Conservation (phyloP, 345 rosid genomes). For the Gossypium longicalyx region DNA sequence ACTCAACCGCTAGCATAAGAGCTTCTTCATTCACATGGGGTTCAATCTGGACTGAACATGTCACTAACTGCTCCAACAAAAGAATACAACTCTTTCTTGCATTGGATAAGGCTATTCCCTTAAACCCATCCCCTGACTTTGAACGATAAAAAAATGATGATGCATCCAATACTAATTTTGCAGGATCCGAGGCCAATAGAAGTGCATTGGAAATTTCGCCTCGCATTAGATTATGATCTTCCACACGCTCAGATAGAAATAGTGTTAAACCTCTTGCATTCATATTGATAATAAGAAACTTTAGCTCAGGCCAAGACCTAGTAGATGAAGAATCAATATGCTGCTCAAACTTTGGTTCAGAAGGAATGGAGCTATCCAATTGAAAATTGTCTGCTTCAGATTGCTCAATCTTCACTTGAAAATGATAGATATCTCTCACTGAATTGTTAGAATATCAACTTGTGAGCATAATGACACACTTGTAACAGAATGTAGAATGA, state of each 20-base stretch:
- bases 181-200: conserved; percentile 26
- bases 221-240: conserved; percentile 17
- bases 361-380: neutral
- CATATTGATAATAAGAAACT: neutral
- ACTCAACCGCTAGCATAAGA: conserved; percentile 18
- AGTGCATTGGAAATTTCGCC: conserved; percentile 14
- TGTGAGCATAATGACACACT: conserved; percentile 7
- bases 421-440: neutral
- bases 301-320: neutral
- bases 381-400: conserved; percentile 1
- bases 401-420: conserved; percentile 6
- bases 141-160: conserved; percentile 17
- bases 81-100: conserved; percentile 13
- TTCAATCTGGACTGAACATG: conserved; percentile 11
- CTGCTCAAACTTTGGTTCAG: conserved; percentile 8
- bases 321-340: conserved; percentile 8
- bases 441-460: conserved; percentile 1
- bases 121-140: conserved; percentile 3
- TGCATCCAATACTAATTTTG: conserved; percentile 27
- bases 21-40: conserved; percentile 29
- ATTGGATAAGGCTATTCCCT: neutral
- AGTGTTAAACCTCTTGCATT: conserved; percentile 15
- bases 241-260: conserved; percentile 15
- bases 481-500: neutral
- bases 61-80: conserved; percentile 22